phyloP scores from a whole-genome alignment of 495 filamentous ascomycete species.

The Penicillium manginii region DNA sequence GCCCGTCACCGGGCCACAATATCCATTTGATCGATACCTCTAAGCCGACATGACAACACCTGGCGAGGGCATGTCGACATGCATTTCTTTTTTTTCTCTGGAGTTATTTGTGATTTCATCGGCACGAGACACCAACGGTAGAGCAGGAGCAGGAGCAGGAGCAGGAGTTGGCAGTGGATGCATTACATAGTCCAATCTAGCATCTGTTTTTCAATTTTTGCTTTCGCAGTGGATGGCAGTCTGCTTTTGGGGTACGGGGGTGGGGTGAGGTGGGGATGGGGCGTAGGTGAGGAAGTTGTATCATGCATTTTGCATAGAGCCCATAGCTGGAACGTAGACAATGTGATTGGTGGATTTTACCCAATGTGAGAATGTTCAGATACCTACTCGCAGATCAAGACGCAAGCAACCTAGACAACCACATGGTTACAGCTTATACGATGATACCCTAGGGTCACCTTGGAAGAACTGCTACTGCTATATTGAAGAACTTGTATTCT shows the following conservation, averaged over 20 bases:
- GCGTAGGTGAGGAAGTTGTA: slow-evolving; percentile 4
- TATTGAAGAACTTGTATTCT: background rate
- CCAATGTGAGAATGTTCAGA: background rate
- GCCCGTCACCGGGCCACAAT: slow-evolving; percentile 8
- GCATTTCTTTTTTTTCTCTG: slow-evolving; percentile 8
- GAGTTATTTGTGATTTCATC: slow-evolving; percentile 7
- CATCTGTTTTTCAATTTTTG: background rate
- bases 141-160: no score
- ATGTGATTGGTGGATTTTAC: background rate
- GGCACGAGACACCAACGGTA: background rate
- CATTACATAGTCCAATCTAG: slow-evolving; percentile 2
- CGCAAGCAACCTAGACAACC: no score
- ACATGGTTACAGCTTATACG: no score
- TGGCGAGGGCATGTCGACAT: slow-evolving; percentile 7
- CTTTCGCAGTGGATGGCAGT: background rate
- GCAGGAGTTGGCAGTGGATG: slow-evolving; percentile 8
- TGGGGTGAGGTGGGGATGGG: no score
- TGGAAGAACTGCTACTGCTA: background rate
- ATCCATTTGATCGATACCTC: slow-evolving; percentile 13
- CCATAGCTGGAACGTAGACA: background rate
- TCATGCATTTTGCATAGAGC: background rate
- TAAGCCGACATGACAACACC: background rate
- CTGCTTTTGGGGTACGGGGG: background rate
- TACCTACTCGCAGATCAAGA: no score
- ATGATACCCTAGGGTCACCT: no score